Evolutionary conservation across 352 stramenopile species (phyloP).

Genomic region (Lagenidium sp.): DNA sequence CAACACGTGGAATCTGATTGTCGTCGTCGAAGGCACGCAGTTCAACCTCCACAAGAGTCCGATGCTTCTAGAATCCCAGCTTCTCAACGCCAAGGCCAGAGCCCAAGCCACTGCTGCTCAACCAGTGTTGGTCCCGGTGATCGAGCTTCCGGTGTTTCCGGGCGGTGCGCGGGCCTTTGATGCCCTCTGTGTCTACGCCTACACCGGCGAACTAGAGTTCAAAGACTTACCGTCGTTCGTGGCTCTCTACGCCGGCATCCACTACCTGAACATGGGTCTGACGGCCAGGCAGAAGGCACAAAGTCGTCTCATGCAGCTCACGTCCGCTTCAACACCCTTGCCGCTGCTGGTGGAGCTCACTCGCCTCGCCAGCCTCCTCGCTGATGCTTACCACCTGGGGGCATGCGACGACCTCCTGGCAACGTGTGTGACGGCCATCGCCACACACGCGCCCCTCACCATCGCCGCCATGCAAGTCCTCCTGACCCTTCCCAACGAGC

Average conservation of each 20-base stretch:
- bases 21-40: constrained; percentile 43
- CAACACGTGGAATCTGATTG: constrained; percentile 45
- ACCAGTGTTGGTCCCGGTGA: constrained; percentile 29
- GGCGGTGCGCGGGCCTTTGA: constrained; percentile 53
- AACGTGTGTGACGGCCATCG: constrained; percentile 12
- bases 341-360: too few species aligned
- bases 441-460: constrained; percentile 2
- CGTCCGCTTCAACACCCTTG: background rate
- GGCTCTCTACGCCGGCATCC: constrained; percentile 22
- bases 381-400: background rate
- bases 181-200: constrained; percentile 55
- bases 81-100: constrained; percentile 34
- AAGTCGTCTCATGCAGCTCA: constrained; percentile 16
- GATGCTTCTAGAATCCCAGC: constrained; percentile 41
- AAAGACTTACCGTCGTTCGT: too few species aligned
- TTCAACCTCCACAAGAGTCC: constrained; percentile 72
- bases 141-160: constrained; percentile 38
- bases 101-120: too few species aligned
- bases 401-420: constrained; percentile 10
- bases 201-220: constrained; percentile 40
- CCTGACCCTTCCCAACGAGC: constrained; percentile 8
- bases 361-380: too few species aligned
- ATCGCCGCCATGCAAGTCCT: background rate
- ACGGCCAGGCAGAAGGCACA: constrained; percentile 17
- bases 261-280: constrained; percentile 38